A percentile compares a stretch with the other conserved stretches of the same genome.
Conservation (phyloP, 768 basidiomycete genomes). For the Austroboletus eburneus region DNA sequence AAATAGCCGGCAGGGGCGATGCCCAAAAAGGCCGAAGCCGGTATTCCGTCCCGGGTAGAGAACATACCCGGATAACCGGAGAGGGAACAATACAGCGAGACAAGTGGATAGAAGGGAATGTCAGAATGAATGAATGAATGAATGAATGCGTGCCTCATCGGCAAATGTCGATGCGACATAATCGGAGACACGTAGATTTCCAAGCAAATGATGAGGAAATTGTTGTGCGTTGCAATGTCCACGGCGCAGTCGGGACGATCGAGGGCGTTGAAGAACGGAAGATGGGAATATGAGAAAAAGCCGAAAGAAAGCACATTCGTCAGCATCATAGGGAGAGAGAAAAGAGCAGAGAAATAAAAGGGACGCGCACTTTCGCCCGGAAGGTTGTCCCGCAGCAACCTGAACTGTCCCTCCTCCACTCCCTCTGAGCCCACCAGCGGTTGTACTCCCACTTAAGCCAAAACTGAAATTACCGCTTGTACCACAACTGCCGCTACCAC, state of each 20-base stretch:
- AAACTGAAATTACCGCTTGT: neutral
- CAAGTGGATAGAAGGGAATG: neutral
- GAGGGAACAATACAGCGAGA: neutral
- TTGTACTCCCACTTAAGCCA: neutral
- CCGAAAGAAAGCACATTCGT: constrained; percentile 1
- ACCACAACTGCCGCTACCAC: neutral
- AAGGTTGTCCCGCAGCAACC: constrained; percentile 10
- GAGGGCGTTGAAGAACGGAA: neutral
- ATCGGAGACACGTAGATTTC: neutral
- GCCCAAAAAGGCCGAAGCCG: constrained; percentile 2
- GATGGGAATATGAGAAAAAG: neutral
- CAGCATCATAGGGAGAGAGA: constrained; percentile 6
- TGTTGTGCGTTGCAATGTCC: neutral
- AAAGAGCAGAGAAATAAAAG: neutral
- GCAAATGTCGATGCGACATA: neutral
- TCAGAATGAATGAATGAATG: too few relatives aligned
- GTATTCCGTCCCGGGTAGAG: constrained; percentile 9
- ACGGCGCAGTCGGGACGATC: neutral
- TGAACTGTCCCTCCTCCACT: constrained; percentile 6
- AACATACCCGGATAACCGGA: constrained; percentile 9
- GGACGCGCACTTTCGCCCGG: constrained; percentile 26
- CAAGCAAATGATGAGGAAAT: neutral
- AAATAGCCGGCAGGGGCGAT: constrained; percentile 16
- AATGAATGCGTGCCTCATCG: neutral
- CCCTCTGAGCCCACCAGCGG: constrained; percentile 2